Conservation (phyloP, 2,329 filamentous ascomycete species). For the Apiospora marii region DNA sequence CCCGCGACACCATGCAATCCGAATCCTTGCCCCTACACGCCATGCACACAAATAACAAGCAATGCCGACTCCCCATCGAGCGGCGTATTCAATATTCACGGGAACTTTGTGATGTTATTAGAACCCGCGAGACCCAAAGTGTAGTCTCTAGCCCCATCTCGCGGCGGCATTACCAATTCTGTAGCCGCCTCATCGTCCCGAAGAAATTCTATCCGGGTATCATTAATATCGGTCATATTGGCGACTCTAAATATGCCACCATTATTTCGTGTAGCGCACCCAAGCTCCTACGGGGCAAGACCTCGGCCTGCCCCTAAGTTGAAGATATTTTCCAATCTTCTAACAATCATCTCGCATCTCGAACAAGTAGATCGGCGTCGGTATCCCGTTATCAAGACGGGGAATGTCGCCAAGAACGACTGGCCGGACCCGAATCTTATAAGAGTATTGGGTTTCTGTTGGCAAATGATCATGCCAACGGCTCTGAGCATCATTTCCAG, state of each 20-base stretch:
- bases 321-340: constrained; percentile 22
- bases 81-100: not conserved
- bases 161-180: constrained; percentile 5
- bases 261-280: not conserved
- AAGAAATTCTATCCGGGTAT: constrained; percentile 24
- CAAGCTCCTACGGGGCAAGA: not conserved
- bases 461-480: constrained; percentile 8
- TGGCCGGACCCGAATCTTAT: not conserved
- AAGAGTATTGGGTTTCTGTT: constrained; percentile 3
- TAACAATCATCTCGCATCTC: constrained; percentile 18
- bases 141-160: not conserved
- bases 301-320: constrained; percentile 12
- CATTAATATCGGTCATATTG: not conserved
- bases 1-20: not conserved
- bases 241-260: constrained; percentile 1
- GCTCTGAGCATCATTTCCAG: constrained; percentile 10
- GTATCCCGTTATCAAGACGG: not conserved
- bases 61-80: constrained; percentile 1
- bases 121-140: not conserved
- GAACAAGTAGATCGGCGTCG: not conserved
- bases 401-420: not conserved
- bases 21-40: not conserved
- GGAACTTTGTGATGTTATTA: constrained; percentile 10
- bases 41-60: not conserved
- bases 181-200: constrained; percentile 11